A percentile compares a stretch with the other conserved stretches of the same genome.
These are phyloP conservation scores for Haemoproteus tartakovskyi DNA, from an alignment of 169 alveolate genomes.

Conservation along the genomic window DNA sequence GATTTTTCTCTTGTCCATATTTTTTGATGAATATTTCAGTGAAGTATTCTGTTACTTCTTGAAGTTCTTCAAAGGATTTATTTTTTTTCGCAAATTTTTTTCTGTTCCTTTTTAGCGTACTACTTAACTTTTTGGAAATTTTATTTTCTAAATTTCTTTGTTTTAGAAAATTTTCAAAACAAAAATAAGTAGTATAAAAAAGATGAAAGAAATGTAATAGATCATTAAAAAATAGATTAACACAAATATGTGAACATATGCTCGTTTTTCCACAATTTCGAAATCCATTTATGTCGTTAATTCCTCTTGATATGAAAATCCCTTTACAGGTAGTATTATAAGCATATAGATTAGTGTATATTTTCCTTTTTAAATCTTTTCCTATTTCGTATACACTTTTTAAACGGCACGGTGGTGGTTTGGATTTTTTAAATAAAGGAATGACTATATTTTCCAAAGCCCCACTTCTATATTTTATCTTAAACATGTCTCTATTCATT, in stretches of 20 bases:
- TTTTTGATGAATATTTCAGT: slow-evolving; percentile 1
- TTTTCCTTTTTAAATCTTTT: slow-evolving; percentile 27
- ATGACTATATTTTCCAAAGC: too few species aligned
- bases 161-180: slow-evolving; percentile 41
- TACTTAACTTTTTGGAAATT: background rate
- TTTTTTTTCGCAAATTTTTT: slow-evolving; percentile 1
- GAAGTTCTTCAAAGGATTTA: slow-evolving; percentile 2
- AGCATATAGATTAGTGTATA: slow-evolving; percentile 50
- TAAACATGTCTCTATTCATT: too few species aligned
- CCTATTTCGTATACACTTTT: slow-evolving; percentile 28
- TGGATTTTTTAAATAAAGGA: too few species aligned
- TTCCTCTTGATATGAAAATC: slow-evolving; percentile 37
- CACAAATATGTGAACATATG: slow-evolving; percentile 51
- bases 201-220: slow-evolving; percentile 52
- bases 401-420: too few species aligned
- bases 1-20: background rate
- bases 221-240: slow-evolving; percentile 58
- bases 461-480: too few species aligned
- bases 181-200: slow-evolving; percentile 34
- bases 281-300: slow-evolving; percentile 28
- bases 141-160: slow-evolving; percentile 30
- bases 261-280: slow-evolving; percentile 41
- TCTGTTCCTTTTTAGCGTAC: background rate
- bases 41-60: slow-evolving; percentile 18
- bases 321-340: slow-evolving; percentile 32